Conservation (phyloP, 306 rosid species). For the Delonix regia region DNA sequence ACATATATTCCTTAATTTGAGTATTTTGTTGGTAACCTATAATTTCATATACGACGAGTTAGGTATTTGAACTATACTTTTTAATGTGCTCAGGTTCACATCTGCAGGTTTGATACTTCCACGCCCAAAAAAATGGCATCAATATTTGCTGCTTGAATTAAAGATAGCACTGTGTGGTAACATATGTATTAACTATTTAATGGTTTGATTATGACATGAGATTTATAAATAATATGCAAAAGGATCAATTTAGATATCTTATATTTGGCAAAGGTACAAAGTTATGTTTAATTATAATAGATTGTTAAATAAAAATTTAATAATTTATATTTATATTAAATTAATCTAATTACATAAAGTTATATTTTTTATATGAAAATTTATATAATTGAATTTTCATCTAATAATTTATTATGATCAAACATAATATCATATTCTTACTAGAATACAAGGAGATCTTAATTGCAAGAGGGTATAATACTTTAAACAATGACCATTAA, state of each 20-base stretch:
- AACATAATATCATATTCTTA: too few relatives aligned
- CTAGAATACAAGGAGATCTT: too few relatives aligned
- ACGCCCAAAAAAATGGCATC: background rate
- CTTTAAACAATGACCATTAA: background rate
- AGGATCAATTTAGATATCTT: too few relatives aligned
- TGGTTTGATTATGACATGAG: background rate
- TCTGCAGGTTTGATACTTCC: background rate
- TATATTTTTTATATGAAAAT: too few relatives aligned
- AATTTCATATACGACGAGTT: background rate
- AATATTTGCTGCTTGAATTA: background rate
- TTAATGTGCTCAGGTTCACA: background rate
- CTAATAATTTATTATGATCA: too few relatives aligned
- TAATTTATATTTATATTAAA: too few relatives aligned
- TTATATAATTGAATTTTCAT: too few relatives aligned
- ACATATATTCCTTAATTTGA: background rate
- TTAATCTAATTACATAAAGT: too few relatives aligned
- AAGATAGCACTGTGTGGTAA: background rate
- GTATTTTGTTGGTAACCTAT: slow-evolving; percentile 4
- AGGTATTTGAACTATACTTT: background rate
- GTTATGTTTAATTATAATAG: too few relatives aligned
- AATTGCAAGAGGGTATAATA: background rate
- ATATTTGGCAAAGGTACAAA: too few relatives aligned
- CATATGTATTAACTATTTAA: background rate
- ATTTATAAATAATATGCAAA: too few relatives aligned
- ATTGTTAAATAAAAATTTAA: too few relatives aligned